These are phyloP conservation scores for Blastocrithidia nonstop DNA, from an alignment of 208 protist genomes.

Conservation along the genomic window DNA sequence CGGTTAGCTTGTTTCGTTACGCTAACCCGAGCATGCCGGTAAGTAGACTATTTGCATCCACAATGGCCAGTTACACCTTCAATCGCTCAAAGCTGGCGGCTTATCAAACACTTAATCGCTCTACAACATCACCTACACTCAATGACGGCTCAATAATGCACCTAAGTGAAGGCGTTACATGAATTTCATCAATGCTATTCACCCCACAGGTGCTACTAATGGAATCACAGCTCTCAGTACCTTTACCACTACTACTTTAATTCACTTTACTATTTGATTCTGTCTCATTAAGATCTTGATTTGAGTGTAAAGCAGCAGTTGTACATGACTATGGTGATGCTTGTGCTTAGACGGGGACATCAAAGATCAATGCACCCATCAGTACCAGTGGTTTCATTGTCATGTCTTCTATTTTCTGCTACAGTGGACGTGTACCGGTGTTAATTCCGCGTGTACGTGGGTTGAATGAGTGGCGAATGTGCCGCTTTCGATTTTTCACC, in stretches of 20 bases:
- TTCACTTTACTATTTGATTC: no score
- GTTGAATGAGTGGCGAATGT: conserved; percentile 19
- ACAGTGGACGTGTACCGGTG: conserved; percentile 23
- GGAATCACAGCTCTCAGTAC: neutral
- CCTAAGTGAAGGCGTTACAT: conserved; percentile 40
- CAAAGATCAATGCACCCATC: conserved; percentile 64
- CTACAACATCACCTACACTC: conserved; percentile 53
- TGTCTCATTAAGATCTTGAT: no score
- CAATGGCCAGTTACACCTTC: conserved; percentile 64
- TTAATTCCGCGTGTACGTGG: conserved; percentile 36
- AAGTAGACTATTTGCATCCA: conserved; percentile 34
- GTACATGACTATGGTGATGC: no score
- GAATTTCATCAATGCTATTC: conserved; percentile 21
- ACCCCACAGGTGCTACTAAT: conserved; percentile 54
- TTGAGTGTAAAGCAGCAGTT: no score
- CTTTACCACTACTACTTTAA: neutral
- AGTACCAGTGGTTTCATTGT: conserved; percentile 78
- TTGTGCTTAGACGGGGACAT: conserved; percentile 6
- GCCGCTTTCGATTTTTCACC: conserved; percentile 39
- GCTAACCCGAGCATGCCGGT: conserved; percentile 23
- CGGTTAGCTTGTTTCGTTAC: conserved; percentile 6
- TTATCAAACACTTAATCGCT: conserved; percentile 58
- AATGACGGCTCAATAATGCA: conserved; percentile 55
- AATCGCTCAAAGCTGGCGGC: conserved; percentile 62
- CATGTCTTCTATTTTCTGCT: conserved; percentile 76